phyloP scores from a whole-genome alignment of 495 filamentous ascomycete species.

The Daldinia decipiens region DNA sequence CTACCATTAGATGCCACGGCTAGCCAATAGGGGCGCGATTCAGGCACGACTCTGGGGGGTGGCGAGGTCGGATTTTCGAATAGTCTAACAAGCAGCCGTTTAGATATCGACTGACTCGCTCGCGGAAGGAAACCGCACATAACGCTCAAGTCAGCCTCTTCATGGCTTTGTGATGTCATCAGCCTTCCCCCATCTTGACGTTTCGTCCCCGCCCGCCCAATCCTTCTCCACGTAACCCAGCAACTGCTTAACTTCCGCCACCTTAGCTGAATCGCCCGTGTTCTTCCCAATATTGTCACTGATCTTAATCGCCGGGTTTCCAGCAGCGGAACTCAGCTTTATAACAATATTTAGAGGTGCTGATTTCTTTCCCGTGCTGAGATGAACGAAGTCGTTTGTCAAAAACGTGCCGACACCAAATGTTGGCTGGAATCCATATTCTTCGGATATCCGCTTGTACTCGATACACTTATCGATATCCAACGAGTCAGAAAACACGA shows the following conservation, averaged over 20 bases:
- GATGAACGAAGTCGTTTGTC: slow-evolving; percentile 87
- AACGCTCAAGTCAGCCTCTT: slow-evolving; percentile 5
- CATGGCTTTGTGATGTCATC: slow-evolving; percentile 33
- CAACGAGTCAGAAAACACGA: slow-evolving; percentile 97
- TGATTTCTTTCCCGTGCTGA: slow-evolving; percentile 78
- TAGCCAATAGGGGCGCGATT: slow-evolving; percentile 22
- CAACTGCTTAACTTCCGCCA: slow-evolving; percentile 82
- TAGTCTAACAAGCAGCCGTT: neutral
- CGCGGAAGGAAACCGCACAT: neutral
- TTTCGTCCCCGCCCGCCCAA: slow-evolving; percentile 88
- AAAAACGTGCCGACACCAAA: slow-evolving; percentile 97
- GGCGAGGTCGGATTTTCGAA: slow-evolving; percentile 13
- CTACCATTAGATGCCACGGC: slow-evolving; percentile 6
- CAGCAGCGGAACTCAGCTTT: slow-evolving; percentile 86
- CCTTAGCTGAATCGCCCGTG: slow-evolving; percentile 82
- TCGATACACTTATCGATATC: slow-evolving; percentile 90
- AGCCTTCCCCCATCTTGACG: slow-evolving; percentile 74
- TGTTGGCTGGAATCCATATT: slow-evolving; percentile 79
- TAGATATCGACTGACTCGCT: slow-evolving; percentile 19
- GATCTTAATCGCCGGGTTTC: slow-evolving; percentile 90
- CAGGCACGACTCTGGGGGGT: slow-evolving; percentile 11
- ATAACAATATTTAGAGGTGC: slow-evolving; percentile 98
- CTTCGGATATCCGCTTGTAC: slow-evolving; percentile 84
- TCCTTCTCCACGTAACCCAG: slow-evolving; percentile 86
- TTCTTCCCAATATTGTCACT: slow-evolving; percentile 98